phyloP scores from a whole-genome alignment of 371 early-diverging fungal genomes.

The Mortierella sp. region DNA sequence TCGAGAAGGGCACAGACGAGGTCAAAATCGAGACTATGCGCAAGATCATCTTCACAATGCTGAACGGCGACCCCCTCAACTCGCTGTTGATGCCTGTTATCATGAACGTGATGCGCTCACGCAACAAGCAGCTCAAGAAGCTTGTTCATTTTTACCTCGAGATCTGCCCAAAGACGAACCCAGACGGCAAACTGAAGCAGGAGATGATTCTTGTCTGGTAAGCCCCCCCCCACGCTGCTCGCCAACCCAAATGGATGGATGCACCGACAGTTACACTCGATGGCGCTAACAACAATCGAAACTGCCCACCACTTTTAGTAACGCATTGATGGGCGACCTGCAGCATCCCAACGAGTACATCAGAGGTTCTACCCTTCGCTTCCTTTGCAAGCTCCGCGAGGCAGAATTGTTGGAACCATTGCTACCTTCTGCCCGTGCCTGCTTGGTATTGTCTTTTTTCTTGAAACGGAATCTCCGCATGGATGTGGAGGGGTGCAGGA shows the following conservation, averaged over 20 bases:
- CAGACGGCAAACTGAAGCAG: conserved; percentile 93
- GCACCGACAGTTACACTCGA: too few relatives aligned
- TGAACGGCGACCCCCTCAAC: conserved; percentile 93
- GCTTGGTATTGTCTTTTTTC: conserved; percentile 70
- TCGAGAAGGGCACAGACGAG: conserved; percentile 94
- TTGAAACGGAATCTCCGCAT: neutral
- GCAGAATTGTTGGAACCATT: conserved; percentile 95
- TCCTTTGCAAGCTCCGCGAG: conserved; percentile 94
- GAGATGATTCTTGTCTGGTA: conserved; percentile 97
- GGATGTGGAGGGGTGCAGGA: too few relatives aligned
- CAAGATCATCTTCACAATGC: conserved; percentile 86
- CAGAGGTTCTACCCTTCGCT: conserved; percentile 94
- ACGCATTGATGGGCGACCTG: conserved; percentile 96
- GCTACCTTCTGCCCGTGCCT: conserved; percentile 87
- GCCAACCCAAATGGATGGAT: too few relatives aligned
- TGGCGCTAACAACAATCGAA: neutral
- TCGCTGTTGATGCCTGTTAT: conserved; percentile 96
- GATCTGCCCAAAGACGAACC: conserved; percentile 91
- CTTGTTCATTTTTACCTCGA: conserved; percentile 96
- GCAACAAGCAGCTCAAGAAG: conserved; percentile 96
- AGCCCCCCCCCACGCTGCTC: too few relatives aligned
- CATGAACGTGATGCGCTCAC: conserved; percentile 93
- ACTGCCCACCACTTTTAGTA: conserved; percentile 61
- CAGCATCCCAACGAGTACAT: conserved; percentile 99
- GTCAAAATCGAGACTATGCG: conserved; percentile 94